phyloP scores from a whole-genome alignment of 1,284 basidiomycete genomes.

The Papiliotrema fonsecae region DNA sequence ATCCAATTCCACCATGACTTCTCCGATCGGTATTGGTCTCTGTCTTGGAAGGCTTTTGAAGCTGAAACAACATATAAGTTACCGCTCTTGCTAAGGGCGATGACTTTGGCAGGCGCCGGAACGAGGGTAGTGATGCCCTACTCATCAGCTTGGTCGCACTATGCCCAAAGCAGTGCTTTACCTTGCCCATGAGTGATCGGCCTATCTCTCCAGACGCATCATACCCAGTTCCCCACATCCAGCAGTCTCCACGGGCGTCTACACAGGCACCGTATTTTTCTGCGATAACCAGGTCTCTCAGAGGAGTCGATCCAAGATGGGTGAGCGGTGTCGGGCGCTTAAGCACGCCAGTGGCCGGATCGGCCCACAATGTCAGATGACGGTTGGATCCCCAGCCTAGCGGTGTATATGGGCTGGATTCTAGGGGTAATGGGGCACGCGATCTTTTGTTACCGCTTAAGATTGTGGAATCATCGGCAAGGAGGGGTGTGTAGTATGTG shows the following conservation, averaged over 20 bases:
- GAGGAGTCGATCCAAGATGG: conserved; percentile 50
- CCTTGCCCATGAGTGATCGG: conserved; percentile 62
- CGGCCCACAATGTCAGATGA: conserved; percentile 32
- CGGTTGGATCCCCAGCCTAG: conserved; percentile 43
- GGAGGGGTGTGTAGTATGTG: conserved; percentile 18
- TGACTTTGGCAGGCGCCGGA: conserved; percentile 58
- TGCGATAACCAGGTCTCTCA: conserved; percentile 71
- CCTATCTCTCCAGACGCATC: conserved; percentile 48
- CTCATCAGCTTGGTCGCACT: not conserved
- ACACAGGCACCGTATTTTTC: conserved; percentile 72
- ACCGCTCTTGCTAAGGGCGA: conserved; percentile 65
- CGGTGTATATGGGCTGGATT: conserved; percentile 26
- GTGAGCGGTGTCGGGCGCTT: conserved; percentile 33
- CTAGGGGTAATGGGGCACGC: conserved; percentile 1
- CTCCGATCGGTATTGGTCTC: conserved; percentile 17
- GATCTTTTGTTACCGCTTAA: conserved; percentile 14
- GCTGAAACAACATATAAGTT: conserved; percentile 65
- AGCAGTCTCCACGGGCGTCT: conserved; percentile 80
- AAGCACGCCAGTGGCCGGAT: conserved; percentile 19
- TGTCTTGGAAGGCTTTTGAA: conserved; percentile 43
- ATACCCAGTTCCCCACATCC: conserved; percentile 76
- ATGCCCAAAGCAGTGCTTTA: conserved; percentile 39
- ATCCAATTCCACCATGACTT: conserved; percentile 32
- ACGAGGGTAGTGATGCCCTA: conserved; percentile 61
- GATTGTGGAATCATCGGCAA: conserved; percentile 13